phyloP scores from a whole-genome alignment of 2,329 filamentous ascomycete genomes.

The Colletotrichum godetiae region DNA sequence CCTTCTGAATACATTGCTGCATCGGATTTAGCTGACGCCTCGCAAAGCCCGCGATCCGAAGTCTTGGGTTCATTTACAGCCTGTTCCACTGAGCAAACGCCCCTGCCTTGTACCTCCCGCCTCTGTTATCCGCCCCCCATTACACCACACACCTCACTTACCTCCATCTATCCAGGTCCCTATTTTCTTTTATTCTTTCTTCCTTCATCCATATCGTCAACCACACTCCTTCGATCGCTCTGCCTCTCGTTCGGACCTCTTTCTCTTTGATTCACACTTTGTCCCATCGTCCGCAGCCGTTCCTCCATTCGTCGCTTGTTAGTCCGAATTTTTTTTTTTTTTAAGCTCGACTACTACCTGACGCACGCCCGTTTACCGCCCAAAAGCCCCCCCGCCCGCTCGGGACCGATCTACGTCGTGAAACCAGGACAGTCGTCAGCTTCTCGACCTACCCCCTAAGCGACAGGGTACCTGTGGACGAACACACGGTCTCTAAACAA shows the following conservation, averaged over 20 bases:
- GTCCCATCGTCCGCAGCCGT: conserved; percentile 12
- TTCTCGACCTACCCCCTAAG: conserved; percentile 3
- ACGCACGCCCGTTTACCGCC: conserved; percentile 24
- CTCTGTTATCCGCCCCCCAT: neutral
- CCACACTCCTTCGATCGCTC: conserved; percentile 8
- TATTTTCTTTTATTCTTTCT: conserved; percentile 9
- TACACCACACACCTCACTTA: neutral
- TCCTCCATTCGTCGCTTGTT: conserved; percentile 18
- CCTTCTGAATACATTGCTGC: conserved; percentile 11
- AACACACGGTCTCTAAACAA: conserved; percentile 28
- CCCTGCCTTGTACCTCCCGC: neutral
- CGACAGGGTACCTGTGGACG: conserved; percentile 11
- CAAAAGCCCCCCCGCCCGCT: conserved; percentile 21
- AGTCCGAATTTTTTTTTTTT: conserved; percentile 20
- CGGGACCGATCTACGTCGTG: conserved; percentile 31
- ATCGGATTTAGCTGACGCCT: conserved; percentile 21
- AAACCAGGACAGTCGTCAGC: conserved; percentile 31
- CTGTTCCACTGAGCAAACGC: conserved; percentile 14
- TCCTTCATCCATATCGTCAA: conserved; percentile 13
- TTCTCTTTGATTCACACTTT: conserved; percentile 17
- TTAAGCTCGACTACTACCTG: conserved; percentile 26
- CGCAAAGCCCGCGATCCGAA: conserved; percentile 24
- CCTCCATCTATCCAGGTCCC: neutral
- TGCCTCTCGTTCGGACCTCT: conserved; percentile 23
- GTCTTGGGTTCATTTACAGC: conserved; percentile 23